Conservation (phyloP, 208 protist genomes). For the Leishmania mexicana region DNA sequence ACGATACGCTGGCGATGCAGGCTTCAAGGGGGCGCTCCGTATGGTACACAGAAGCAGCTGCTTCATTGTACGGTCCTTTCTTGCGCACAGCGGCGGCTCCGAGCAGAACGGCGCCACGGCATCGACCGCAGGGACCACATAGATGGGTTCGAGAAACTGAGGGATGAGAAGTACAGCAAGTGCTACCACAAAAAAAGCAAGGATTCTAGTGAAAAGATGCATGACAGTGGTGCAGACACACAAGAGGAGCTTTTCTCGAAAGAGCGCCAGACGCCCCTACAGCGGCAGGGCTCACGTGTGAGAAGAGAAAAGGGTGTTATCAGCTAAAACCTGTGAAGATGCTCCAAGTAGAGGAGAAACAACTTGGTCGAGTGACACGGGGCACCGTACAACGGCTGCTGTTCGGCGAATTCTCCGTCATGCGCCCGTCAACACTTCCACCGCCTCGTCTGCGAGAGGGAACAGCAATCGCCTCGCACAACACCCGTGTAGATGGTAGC, state of each 20-base stretch:
- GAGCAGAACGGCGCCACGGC: slow-evolving; percentile 8
- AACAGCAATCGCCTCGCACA: background rate
- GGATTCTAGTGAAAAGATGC: background rate
- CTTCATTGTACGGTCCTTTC: slow-evolving; percentile 11
- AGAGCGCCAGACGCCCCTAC: background rate
- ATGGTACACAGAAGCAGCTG: slow-evolving; percentile 28
- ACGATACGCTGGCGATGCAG: slow-evolving; percentile 31
- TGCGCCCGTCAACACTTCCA: background rate
- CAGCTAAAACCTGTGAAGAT: background rate
- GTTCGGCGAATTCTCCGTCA: background rate
- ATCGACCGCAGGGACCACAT: background rate
- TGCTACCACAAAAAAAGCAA: background rate
- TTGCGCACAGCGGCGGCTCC: slow-evolving; percentile 40
- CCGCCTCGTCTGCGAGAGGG: background rate
- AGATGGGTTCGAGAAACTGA: background rate
- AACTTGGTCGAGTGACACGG: background rate
- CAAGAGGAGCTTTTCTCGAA: background rate
- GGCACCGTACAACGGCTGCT: background rate
- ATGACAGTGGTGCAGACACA: background rate
- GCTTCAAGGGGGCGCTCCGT: slow-evolving; percentile 13
- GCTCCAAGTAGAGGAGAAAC: no score
- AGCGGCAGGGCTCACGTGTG: background rate
- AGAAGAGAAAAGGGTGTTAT: background rate
- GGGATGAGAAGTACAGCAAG: background rate
- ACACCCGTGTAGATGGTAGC: background rate